These are phyloP conservation scores for Backusella luteola DNA, from an alignment of 192 early-diverging fungal species.

Conservation along the genomic window DNA sequence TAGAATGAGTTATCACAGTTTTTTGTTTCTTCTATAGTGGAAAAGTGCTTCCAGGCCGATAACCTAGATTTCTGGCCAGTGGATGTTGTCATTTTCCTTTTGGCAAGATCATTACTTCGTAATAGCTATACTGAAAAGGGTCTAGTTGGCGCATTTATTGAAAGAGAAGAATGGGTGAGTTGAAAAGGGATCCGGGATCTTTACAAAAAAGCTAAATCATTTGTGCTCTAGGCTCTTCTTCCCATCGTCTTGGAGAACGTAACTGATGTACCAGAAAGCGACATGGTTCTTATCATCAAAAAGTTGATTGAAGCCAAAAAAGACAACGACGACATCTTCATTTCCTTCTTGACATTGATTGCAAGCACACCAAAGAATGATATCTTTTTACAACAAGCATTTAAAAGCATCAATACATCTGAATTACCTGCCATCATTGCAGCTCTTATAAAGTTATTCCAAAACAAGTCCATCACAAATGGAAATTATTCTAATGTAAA, in stretches of 20 bases:
- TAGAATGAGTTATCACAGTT: constrained; percentile 39
- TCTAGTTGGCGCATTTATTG: constrained; percentile 37
- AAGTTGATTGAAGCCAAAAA: constrained; percentile 30
- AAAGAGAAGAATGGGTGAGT: constrained; percentile 40
- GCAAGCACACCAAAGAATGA: constrained; percentile 42
- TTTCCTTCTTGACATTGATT: constrained; percentile 34
- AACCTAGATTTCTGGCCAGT: constrained; percentile 39
- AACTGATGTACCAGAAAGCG: constrained; percentile 47
- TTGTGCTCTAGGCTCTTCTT: constrained; percentile 18
- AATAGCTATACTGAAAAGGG: constrained; percentile 32
- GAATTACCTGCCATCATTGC: constrained; percentile 43
- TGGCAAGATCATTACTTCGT: constrained; percentile 27
- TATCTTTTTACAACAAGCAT: constrained; percentile 50
- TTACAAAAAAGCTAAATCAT: too few relatives aligned
- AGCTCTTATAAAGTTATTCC: constrained; percentile 35
- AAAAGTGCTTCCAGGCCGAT: constrained; percentile 30
- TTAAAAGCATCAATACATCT: constrained; percentile 40
- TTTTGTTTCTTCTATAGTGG: constrained; percentile 34
- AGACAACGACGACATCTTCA: not conserved
- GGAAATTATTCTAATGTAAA: not conserved
- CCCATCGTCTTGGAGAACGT: constrained; percentile 42
- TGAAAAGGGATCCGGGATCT: not conserved
- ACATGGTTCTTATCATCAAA: constrained; percentile 42
- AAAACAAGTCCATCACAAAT: constrained; percentile 22
- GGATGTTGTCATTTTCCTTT: constrained; percentile 37